These are phyloP conservation scores for Vinca major DNA, from an alignment of 305 asterid species.

Conservation along the genomic window DNA sequence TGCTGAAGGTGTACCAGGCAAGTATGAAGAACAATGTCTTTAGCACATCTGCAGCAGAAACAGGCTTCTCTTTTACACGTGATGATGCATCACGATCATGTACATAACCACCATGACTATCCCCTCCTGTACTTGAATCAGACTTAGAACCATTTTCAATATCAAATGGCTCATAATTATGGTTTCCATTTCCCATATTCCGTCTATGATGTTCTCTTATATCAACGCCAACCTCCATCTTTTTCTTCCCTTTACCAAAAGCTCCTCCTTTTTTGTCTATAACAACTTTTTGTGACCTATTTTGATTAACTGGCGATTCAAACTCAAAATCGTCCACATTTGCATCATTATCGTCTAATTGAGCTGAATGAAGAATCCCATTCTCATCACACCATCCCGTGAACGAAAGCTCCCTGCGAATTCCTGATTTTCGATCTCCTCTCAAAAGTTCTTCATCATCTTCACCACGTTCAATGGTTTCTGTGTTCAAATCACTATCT, in stretches of 20 bases:
- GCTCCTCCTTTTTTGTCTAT: conserved; percentile 29
- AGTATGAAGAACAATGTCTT: conserved; percentile 74
- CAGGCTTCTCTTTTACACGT: conserved; percentile 21
- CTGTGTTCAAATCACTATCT: conserved; percentile 27
- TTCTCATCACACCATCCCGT: conserved; percentile 68
- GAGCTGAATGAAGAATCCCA: conserved; percentile 31
- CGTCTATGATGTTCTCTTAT: conserved; percentile 28
- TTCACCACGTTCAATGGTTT: conserved; percentile 33
- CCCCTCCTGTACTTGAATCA: conserved; percentile 15
- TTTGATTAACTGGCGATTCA: conserved; percentile 31
- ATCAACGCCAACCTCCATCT: conserved; percentile 45
- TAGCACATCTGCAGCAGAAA: conserved; percentile 55
- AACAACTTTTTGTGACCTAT: conserved; percentile 23
- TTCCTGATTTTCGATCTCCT: conserved; percentile 22
- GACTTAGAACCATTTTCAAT: conserved; percentile 35
- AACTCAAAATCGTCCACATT: conserved; percentile 43
- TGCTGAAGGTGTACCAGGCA: conserved; percentile 93
- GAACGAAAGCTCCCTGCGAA: conserved; percentile 59
- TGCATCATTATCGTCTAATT: conserved; percentile 23
- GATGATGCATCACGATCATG: conserved; percentile 19
- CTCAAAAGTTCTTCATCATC: conserved; percentile 18
- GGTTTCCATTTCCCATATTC: conserved; percentile 26
- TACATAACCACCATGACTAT: conserved; percentile 19
- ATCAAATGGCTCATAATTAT: conserved; percentile 55
- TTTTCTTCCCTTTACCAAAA: conserved; percentile 23